phyloP scores from a whole-genome alignment of 1,284 basidiomycete genomes.

The Rhodotorula sp. region DNA sequence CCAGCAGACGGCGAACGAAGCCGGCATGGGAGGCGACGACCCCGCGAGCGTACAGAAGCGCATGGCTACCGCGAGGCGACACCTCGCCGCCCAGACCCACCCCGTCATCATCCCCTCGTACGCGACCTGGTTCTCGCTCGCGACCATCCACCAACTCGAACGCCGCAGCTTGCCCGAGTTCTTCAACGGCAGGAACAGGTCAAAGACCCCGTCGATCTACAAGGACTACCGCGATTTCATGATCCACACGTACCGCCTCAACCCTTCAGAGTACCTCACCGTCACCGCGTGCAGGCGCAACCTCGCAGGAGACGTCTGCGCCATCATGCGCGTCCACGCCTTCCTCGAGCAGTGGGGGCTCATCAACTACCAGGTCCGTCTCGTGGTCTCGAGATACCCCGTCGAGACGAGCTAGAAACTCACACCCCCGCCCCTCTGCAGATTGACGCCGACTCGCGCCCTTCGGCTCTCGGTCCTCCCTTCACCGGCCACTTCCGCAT shows the following conservation, averaged over 20 bases:
- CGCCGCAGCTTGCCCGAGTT: conserved; percentile 92
- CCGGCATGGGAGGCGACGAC: conserved; percentile 11
- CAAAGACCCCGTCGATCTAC: conserved; percentile 95
- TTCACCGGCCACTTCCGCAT: conserved; percentile 99
- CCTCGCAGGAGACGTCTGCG: conserved; percentile 95
- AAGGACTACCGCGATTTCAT: conserved; percentile 99
- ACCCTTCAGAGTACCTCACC: conserved; percentile 93
- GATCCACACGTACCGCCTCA: conserved; percentile 95
- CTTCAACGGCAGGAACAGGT: conserved; percentile 92
- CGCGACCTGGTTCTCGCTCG: conserved; percentile 96
- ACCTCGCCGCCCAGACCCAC: conserved; percentile 94
- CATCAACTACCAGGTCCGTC: conserved; percentile 88
- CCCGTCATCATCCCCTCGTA: conserved; percentile 92
- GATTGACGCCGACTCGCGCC: conserved; percentile 96
- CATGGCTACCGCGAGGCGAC: conserved; percentile 64
- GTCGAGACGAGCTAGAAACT: too few relatives aligned
- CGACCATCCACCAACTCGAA: conserved; percentile 88
- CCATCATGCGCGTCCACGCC: conserved; percentile 97
- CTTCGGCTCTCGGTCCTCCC: conserved; percentile 89
- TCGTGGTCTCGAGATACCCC: not conserved
- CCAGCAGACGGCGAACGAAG: conserved; percentile 13
- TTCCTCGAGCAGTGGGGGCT: conserved; percentile 99
- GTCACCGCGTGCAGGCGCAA: conserved; percentile 96
- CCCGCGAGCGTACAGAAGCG: conserved; percentile 22
- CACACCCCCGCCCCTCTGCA: conserved; percentile 48